A percentile compares a stretch with the other conserved stretches of the same genome.
Conservation (phyloP, 2,329 filamentous ascomycete genomes). For the Dendrostoma leiphaemia region DNA sequence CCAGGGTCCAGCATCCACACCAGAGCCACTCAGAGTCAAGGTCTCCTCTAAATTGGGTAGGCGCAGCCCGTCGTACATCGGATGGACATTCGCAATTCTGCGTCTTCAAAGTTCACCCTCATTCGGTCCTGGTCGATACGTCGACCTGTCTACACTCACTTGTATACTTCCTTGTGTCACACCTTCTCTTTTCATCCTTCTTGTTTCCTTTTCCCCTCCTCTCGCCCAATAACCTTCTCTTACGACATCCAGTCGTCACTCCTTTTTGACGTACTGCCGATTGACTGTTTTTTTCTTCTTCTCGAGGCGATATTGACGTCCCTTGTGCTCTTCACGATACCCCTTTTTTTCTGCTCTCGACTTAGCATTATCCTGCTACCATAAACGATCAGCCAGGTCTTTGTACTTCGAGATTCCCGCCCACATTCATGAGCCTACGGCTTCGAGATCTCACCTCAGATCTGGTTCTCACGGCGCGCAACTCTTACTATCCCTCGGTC, state of each 20-base stretch:
- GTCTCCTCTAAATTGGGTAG: constrained; percentile 12
- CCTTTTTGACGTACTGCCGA: neutral
- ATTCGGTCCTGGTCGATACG: no score
- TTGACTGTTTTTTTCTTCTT: constrained; percentile 3
- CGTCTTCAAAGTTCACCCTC: no score
- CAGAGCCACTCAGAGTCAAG: neutral
- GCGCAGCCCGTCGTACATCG: neutral
- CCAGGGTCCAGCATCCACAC: neutral
- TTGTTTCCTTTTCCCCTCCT: neutral
- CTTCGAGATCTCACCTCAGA: no score
- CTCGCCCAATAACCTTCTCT: constrained; percentile 1
- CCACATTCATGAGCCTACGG: no score
- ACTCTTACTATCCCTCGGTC: no score
- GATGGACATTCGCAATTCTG: neutral
- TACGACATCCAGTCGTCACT: neutral
- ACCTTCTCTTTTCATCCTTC: constrained; percentile 16
- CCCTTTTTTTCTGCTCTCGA: constrained; percentile 1
- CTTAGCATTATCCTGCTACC: no score
- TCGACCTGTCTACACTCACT: neutral
- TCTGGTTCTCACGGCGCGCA: no score
- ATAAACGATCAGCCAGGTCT: no score
- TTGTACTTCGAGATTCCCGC: no score
- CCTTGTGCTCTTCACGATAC: constrained; percentile 3
- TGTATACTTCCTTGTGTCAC: neutral
- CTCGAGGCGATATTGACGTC: constrained; percentile 1